Conservation (phyloP, 2,329 filamentous ascomycete genomes). For the Lasiodiplodia citricola region DNA sequence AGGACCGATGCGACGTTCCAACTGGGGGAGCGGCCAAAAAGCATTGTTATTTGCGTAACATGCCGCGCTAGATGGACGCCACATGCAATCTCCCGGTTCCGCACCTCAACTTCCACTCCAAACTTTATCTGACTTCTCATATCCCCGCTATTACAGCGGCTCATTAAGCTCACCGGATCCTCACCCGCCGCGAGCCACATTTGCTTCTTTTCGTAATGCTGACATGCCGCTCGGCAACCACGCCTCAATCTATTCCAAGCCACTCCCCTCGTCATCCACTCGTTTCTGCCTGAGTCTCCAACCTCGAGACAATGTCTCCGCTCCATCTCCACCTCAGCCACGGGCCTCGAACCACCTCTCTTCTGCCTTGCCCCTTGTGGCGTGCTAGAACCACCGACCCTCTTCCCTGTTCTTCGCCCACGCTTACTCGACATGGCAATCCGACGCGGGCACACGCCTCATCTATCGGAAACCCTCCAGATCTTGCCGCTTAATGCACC, state of each 20-base stretch:
- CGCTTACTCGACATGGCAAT: background rate
- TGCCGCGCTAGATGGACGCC: background rate
- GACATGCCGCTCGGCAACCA: too few relatives aligned
- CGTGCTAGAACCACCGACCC: background rate
- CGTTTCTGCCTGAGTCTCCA: background rate
- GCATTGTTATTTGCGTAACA: background rate
- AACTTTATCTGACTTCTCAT: background rate
- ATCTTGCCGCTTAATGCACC: background rate
- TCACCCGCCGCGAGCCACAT: background rate
- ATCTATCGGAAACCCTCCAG: conserved; percentile 12
- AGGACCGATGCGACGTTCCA: background rate
- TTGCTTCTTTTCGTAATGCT: background rate
- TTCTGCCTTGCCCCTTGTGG: background rate
- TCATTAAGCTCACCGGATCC: background rate
- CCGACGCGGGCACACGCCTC: background rate
- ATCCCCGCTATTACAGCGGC: too few relatives aligned
- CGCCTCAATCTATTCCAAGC: background rate
- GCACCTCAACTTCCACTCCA: conserved; percentile 1
- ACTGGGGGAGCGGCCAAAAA: background rate
- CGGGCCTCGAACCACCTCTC: background rate
- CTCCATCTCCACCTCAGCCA: background rate
- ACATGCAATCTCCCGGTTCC: conserved; percentile 17
- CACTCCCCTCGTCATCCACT: background rate
- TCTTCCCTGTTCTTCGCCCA: background rate
- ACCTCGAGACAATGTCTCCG: background rate